Conservation (phyloP, 371 early-diverging fungal species). For the Cladochytrium tenue region DNA sequence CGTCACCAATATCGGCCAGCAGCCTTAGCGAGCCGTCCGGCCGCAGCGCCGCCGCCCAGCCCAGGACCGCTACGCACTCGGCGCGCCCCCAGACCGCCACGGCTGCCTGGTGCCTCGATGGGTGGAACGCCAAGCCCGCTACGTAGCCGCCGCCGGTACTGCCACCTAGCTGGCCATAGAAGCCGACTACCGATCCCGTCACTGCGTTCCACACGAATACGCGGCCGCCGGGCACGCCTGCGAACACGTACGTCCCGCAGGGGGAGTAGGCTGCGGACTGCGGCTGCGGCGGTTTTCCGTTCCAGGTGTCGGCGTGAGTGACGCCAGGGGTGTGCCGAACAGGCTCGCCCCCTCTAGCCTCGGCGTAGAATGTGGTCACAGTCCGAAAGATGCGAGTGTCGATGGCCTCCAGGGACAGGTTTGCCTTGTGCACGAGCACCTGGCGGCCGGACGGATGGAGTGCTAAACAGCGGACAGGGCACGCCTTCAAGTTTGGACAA, state of each 20-base stretch:
- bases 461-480: conserved; percentile 25
- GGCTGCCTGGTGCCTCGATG: conserved; percentile 27
- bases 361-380: conserved; percentile 20
- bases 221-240: conserved; percentile 18
- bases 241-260: conserved; percentile 36
- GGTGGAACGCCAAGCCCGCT: conserved; percentile 35
- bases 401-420: conserved; percentile 23
- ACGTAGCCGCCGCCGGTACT: conserved; percentile 3
- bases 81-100: conserved; percentile 18
- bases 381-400: conserved; percentile 41
- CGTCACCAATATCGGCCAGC: neutral
- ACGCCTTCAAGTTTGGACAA: no score
- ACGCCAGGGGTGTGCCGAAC: no score
- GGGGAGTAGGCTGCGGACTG: conserved; percentile 27
- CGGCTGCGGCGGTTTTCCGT: neutral
- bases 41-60: neutral
- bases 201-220: conserved; percentile 36
- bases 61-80: neutral
- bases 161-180: conserved; percentile 13
- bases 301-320: no score
- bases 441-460: conserved; percentile 37
- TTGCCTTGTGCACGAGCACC: conserved; percentile 26
- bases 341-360: no score
- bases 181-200: conserved; percentile 20
- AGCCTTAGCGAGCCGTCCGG: neutral